phyloP scores from a whole-genome alignment of 306 rosid species.

The Glycine latifolia region DNA sequence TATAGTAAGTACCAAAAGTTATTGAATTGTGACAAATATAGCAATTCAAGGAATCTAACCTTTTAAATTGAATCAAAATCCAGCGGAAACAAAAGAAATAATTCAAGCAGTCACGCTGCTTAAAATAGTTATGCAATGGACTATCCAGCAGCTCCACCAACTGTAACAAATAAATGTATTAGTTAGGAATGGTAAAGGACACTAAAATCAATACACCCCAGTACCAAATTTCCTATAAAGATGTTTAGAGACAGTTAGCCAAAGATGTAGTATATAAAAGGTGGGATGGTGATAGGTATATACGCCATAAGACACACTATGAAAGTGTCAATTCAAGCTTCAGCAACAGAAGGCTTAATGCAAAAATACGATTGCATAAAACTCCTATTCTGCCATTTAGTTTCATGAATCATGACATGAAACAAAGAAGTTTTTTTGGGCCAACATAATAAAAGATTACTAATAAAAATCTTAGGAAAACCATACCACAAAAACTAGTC shows the following conservation, averaged over 20 bases:
- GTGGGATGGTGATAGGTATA: conserved; percentile 27
- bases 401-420: conserved; percentile 14
- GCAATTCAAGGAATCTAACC: conserved; percentile 62
- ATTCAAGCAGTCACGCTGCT: conserved; percentile 91
- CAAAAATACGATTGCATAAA: background rate
- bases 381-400: background rate
- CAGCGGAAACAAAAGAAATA: conserved; percentile 99
- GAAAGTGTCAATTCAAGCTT: conserved; percentile 14
- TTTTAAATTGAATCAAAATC: conserved; percentile 96
- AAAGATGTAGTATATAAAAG: conserved; percentile 19
- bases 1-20: conserved; percentile 1
- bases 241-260: conserved; percentile 25
- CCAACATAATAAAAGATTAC: background rate
- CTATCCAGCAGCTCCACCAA: conserved; percentile 94
- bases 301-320: background rate
- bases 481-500: background rate
- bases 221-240: conserved; percentile 23
- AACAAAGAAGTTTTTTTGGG: background rate
- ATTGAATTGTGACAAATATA: conserved; percentile 9
- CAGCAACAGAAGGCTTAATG: conserved; percentile 4
- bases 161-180: conserved; percentile 60
- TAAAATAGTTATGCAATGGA: conserved; percentile 88
- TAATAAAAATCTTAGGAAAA: background rate
- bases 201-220: background rate
- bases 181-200: background rate